Conservation (phyloP, 2,329 filamentous ascomycete genomes). For the Grosmannia serpens region DNA sequence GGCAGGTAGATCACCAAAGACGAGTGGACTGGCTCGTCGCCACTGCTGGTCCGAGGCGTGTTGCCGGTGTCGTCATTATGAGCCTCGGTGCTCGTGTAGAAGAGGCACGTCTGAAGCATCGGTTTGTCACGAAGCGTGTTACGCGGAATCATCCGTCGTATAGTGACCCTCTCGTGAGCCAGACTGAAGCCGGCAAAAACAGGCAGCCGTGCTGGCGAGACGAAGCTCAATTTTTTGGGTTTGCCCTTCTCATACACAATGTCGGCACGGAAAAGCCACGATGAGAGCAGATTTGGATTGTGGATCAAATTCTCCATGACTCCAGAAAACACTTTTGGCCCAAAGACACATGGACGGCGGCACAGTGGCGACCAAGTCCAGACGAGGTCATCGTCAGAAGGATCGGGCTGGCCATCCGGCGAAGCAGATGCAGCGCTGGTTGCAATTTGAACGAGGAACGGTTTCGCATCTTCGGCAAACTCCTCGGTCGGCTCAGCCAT, state of each 20-base stretch:
- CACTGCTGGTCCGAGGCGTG: background rate
- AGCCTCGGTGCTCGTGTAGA: constrained; percentile 34
- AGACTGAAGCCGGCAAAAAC: constrained; percentile 11
- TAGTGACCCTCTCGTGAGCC: constrained; percentile 48
- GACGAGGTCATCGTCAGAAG: background rate
- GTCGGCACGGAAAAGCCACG: constrained; percentile 68
- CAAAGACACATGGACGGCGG: constrained; percentile 48
- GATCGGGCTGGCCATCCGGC: too few species aligned
- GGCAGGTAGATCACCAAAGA: constrained; percentile 68
- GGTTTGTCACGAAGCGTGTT: constrained; percentile 66
- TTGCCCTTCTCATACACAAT: constrained; percentile 32
- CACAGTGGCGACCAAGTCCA: constrained; percentile 42
- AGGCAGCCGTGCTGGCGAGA: background rate
- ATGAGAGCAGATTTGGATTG: constrained; percentile 72
- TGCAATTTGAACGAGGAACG: constrained; percentile 5
- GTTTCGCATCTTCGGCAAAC: constrained; percentile 4
- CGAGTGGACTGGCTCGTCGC: constrained; percentile 13
- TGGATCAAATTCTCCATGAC: constrained; percentile 65
- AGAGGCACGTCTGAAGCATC: constrained; percentile 72
- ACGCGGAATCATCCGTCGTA: constrained; percentile 69
- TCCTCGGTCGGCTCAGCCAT: background rate
- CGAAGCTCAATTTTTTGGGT: background rate
- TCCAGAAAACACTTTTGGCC: constrained; percentile 47
- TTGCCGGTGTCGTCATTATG: constrained; percentile 5
- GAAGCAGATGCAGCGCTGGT: background rate